A percentile compares a stretch with the other conserved stretches of the same genome.
Conservation (phyloP, 1,139 yeast genomes). For the Candida glucosophila region DNA sequence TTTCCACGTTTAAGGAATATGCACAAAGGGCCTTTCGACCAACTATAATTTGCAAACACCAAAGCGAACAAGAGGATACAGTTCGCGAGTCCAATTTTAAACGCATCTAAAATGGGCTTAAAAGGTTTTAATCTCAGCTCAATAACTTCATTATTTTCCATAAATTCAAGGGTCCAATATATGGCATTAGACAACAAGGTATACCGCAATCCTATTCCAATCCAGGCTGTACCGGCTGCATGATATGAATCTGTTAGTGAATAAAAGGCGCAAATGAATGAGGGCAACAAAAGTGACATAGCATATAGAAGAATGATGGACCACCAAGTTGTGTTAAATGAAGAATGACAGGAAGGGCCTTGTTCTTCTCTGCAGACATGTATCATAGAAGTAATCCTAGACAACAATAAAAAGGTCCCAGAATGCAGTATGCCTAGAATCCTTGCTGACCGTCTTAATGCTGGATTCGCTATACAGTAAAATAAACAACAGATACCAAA, state of each 20-base stretch:
- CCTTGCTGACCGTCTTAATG: conserved; percentile 13
- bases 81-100: conserved; percentile 63
- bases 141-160: conserved; percentile 40
- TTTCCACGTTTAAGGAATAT: conserved; percentile 27
- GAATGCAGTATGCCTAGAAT: conserved; percentile 58
- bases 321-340: conserved; percentile 62
- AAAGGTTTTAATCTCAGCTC: conserved; percentile 16
- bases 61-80: conserved; percentile 62
- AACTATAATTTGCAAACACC: conserved; percentile 70
- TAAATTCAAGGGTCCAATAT: conserved; percentile 73
- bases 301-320: conserved; percentile 47
- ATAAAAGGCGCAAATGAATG: conserved; percentile 61
- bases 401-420: conserved; percentile 48
- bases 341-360: conserved; percentile 60
- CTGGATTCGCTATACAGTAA: conserved; percentile 23
- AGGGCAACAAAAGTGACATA: conserved; percentile 56
- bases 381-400: conserved; percentile 55
- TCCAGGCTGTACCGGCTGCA: conserved; percentile 84
- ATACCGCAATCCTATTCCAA: conserved; percentile 53
- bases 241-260: conserved; percentile 66
- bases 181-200: conserved; percentile 51
- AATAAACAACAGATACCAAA: conserved; percentile 51
- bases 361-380: conserved; percentile 90
- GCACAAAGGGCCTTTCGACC: conserved; percentile 84
- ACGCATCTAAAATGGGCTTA: conserved; percentile 31